Base-by-base conservation (phyloP, 306 rosid genomes). In the Morella rubra region DNA sequence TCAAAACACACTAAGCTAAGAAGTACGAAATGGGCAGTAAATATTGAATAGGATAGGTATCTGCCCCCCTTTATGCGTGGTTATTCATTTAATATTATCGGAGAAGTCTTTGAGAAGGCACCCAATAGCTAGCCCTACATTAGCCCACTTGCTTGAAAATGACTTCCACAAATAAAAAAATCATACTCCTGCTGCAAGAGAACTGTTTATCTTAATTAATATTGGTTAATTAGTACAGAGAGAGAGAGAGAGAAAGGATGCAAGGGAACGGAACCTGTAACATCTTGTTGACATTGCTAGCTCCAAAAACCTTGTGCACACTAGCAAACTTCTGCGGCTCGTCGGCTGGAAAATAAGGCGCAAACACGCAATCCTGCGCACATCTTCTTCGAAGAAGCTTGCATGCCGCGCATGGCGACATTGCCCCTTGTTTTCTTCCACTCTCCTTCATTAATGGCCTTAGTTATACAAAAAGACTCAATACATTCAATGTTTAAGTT, bases 271-370 rank as follows among this genome's bases (percentile, higher is more conserved):
- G 79, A 76, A 95, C 97, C 99, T 92, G 97, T 54, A 95, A 84
- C 99, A 89, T 92, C 79, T 95, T 95, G 89, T 92, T 95, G 78
- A 95, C 99, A 87, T 95, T 95, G 86, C 99, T 92, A 51, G 99
- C 99, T 24, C 99, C 99, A 14, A 95, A 95, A 81, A 95, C 97
- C 78, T 89, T 95, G 75, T 95, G 99, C 0, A 95, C 99, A 56
- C 93, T 88, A 11, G 93, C 97, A 73, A 95, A 95, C 66, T 95
- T 95, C 12, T 90, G 97, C 13, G 99, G 99, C 76, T 95, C 91
- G 61, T 95, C 97, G 2, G 97, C 99, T 8, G 99, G 99, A 44
- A 95, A 95, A 81, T 95, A 92, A 67, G 99, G 99, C 12, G 99
- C 97, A 81, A 95, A 95, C 5, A 92, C 92, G 22, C 99, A 95